phyloP scores from a whole-genome alignment of 345 rosid genomes.

The Rhodamnia rubescens region DNA sequence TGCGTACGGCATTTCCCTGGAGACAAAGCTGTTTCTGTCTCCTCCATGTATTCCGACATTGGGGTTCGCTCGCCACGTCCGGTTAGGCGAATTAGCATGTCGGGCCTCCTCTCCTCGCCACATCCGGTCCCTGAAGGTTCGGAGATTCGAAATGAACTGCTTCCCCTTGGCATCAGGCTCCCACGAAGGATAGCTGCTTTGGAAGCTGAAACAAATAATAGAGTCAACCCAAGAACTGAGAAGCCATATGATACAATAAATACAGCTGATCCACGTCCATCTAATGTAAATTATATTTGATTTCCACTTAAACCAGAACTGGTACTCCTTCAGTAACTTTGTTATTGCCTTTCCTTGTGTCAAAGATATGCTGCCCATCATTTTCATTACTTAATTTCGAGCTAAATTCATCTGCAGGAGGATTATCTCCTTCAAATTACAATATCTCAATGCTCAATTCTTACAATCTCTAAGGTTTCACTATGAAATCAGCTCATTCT shows the following conservation, averaged over 20 bases:
- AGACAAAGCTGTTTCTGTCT: constrained; percentile 27
- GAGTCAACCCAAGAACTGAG: not conserved
- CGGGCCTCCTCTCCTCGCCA: constrained; percentile 38
- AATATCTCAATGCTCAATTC: not conserved
- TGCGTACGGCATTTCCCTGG: constrained; percentile 36
- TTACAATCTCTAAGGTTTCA: not conserved
- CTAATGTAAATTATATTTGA: not conserved
- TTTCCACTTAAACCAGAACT: not conserved
- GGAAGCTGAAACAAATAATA: constrained; percentile 44
- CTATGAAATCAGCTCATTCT: not conserved
- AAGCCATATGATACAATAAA: not conserved
- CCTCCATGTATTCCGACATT: constrained; percentile 22
- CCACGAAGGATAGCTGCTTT: constrained; percentile 84
- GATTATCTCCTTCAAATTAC: not conserved
- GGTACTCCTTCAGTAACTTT: not conserved
- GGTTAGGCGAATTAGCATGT: constrained; percentile 27
- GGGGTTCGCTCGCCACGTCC: constrained; percentile 38
- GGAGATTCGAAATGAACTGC: constrained; percentile 61
- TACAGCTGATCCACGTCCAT: not conserved
- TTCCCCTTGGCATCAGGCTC: constrained; percentile 72
- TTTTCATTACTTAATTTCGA: not conserved
- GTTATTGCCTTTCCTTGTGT: not conserved
- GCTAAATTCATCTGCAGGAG: not conserved
- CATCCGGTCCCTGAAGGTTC: constrained; percentile 71
- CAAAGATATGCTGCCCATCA: not conserved